Percentiles rank a stretch among this genome's conserved stretches.
These are phyloP conservation scores for Oryza glaberrima DNA, from an alignment of 176 grass and related monocot genomes.

Conservation along the genomic window DNA sequence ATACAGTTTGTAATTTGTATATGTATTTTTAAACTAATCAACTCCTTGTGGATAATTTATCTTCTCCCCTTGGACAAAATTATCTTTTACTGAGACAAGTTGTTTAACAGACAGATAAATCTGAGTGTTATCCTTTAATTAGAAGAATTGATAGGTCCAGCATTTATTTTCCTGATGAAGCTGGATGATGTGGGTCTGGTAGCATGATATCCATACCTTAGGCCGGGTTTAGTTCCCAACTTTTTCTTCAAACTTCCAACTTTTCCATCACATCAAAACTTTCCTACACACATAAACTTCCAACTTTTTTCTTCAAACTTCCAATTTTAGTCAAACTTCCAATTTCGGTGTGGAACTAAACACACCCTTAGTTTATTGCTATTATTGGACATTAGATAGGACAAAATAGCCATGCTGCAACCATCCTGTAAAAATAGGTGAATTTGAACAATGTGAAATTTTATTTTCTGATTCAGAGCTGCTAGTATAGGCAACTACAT, in stretches of 20 bases:
- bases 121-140: not conserved
- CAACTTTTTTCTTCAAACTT: too few species aligned
- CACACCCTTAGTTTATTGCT: not conserved
- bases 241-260: too few species aligned
- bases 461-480: not conserved
- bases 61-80: not conserved
- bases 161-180: not conserved
- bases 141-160: not conserved
- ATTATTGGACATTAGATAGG: not conserved
- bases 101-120: not conserved
- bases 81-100: not conserved
- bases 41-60: not conserved
- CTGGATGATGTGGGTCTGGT: not conserved
- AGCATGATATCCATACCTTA: not conserved
- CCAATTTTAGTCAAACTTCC: too few species aligned
- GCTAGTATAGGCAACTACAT: not conserved
- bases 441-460: slow-evolving; percentile 20
- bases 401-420: not conserved
- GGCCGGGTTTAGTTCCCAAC: too few species aligned
- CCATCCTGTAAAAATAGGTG: not conserved
- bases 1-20: not conserved
- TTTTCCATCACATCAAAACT: too few species aligned
- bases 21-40: not conserved
- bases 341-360: too few species aligned
- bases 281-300: too few species aligned